Evolutionary conservation across 495 filamentous ascomycete species (phyloP).

Genomic region (Oidiodendron maius): DNA sequence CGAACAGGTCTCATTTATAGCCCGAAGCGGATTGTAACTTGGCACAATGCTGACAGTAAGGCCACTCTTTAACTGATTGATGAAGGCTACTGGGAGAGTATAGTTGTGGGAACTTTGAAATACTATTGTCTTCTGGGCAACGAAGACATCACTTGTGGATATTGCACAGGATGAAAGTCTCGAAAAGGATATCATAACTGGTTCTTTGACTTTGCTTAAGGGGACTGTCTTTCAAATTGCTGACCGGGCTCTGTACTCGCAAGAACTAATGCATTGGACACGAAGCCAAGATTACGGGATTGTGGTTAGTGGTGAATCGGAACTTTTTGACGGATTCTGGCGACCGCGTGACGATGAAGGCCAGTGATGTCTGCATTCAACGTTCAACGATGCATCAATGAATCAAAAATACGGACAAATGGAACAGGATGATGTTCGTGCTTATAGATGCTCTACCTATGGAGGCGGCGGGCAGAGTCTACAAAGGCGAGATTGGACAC

Average conservation of each 20-base stretch:
- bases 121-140: background rate
- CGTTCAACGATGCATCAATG: background rate
- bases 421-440: background rate
- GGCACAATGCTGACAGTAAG: background rate
- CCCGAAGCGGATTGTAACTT: background rate
- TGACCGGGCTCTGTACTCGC: background rate
- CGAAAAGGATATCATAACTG: background rate
- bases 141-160: background rate
- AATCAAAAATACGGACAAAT: background rate
- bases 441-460: background rate
- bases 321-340: conserved; percentile 56
- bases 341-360: conserved; percentile 43
- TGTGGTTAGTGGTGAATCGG: conserved; percentile 64
- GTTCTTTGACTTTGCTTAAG: background rate
- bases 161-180: background rate
- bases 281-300: conserved; percentile 68
- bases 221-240: background rate
- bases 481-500: background rate
- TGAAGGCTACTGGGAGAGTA: background rate
- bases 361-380: conserved; percentile 34
- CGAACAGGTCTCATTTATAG: too few species aligned
- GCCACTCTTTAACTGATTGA: background rate
- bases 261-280: conserved; percentile 60
- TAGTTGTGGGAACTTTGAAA: background rate
- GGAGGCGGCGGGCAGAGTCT: background rate